Base-by-base conservation (phyloP, 768 basidiomycete genomes). In the Pulveroboletus sp. region DNA sequence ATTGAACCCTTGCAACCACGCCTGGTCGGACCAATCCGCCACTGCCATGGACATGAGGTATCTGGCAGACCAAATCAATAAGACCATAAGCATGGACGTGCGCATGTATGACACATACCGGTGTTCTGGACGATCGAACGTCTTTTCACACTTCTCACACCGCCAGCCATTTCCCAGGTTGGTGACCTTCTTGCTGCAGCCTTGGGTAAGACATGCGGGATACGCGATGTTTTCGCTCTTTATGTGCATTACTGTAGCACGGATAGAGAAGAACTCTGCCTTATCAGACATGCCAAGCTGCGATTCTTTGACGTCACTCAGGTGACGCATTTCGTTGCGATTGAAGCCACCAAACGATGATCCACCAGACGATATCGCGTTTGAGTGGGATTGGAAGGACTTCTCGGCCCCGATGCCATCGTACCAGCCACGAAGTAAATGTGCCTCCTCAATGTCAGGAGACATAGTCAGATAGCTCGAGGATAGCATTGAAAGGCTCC, bases 1-100 rank as follows among this genome's bases (percentile, higher is more conserved):
- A 64, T 99, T 95, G 76, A 99, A 99, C 4, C 89, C 92, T 55
- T 90, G 89, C 39, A 97, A 72, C 95, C 95, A 98, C 15, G 83
- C 78, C 67, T 94, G 90, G 18, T 83, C 84, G 15, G 91, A 89
- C 71, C 84, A 80, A 67, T 99, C 96, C n/a, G 90, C 80, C 3
- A 92, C 84, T 41, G 89, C 89, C 73, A 96, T 76, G 35, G 83
- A 79, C 56, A 98, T 76, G 61, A 95, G 84, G 57, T 88, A 91
- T 46, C 87, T 89, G 50, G 11, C 5, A 35, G 26, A 27, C 50
- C 17, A 1, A 30, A 40, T 57, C 51, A 51, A 21, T 21, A 21
- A 36, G 5, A 49, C 36, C 24, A 31, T 26, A 49, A 46, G 24
- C 38, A 41, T 27, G 47, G 47, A 38, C 8, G 1, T 8, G 32